Evolutionary conservation across 2,329 filamentous ascomycete genomes (phyloP).

Genomic region (Ophiostoma novo-ulmi): DNA sequence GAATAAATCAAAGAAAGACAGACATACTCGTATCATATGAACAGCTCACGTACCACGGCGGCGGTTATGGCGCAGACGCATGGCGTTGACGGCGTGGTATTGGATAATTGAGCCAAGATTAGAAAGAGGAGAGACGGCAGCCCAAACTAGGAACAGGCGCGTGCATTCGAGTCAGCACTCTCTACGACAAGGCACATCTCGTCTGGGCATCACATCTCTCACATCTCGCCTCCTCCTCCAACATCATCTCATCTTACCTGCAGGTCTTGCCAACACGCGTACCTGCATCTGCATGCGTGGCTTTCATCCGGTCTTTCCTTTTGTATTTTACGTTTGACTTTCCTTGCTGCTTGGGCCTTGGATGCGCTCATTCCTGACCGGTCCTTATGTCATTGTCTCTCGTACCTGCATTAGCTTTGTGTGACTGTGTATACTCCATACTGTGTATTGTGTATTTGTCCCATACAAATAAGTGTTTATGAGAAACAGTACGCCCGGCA

Average conservation of each 20-base stretch:
- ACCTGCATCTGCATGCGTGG: conserved; percentile 8
- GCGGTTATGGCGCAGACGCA: conserved; percentile 6
- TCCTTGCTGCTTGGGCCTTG: neutral
- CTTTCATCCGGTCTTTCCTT: conserved; percentile 8
- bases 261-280: neutral
- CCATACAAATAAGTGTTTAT: neutral
- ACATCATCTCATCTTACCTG: neutral
- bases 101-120: neutral
- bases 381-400: conserved; percentile 1
- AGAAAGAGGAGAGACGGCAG: neutral
- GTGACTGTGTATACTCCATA: neutral
- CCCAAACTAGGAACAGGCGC: neutral
- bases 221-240: neutral
- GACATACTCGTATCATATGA: neutral
- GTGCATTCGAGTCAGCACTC: neutral
- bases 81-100: neutral
- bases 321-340: neutral
- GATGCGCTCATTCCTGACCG: neutral
- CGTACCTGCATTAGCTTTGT: conserved; percentile 10
- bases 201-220: neutral
- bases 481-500: neutral
- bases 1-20: neutral
- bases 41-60: neutral
- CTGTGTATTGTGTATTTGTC: neutral
- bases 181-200: neutral